These are phyloP conservation scores for Leccinum subgranulosum DNA, from an alignment of 768 basidiomycete genomes.

Conservation along the genomic window DNA sequence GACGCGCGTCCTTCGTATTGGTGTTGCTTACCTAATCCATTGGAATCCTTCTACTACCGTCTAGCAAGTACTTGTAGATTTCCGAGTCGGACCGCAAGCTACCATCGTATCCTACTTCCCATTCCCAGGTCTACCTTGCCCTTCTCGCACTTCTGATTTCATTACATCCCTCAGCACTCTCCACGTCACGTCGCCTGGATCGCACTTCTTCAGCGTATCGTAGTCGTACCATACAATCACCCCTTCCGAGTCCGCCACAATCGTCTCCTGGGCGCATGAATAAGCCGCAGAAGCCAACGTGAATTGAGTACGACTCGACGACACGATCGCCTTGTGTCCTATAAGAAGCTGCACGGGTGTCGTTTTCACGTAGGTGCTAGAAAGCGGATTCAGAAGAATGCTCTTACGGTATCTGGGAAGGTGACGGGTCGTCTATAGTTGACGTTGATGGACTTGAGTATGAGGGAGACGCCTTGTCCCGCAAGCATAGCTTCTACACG, in stretches of 20 bases:
- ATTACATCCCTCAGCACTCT: constrained; percentile 28
- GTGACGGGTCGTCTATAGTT: constrained; percentile 70
- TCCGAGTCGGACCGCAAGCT: no score
- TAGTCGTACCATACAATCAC: constrained; percentile 80
- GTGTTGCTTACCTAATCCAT: constrained; percentile 16
- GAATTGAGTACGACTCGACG: constrained; percentile 43
- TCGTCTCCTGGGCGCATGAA: constrained; percentile 57
- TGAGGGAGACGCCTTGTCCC: constrained; percentile 66
- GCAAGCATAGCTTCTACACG: constrained; percentile 56
- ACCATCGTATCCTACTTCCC: background rate
- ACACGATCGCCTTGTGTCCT: constrained; percentile 52
- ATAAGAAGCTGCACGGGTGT: constrained; percentile 49
- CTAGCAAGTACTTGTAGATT: background rate
- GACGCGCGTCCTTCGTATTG: constrained; percentile 30
- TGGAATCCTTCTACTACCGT: constrained; percentile 10
- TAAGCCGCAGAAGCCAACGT: constrained; percentile 53
- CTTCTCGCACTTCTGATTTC: constrained; percentile 20
- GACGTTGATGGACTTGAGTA: constrained; percentile 67
- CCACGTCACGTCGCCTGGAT: constrained; percentile 51
- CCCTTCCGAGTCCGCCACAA: constrained; percentile 65
- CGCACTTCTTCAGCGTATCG: constrained; percentile 58
- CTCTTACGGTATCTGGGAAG: constrained; percentile 70
- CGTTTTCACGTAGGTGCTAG: background rate
- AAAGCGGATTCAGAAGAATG: background rate
- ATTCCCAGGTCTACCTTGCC: background rate